Conservation (phyloP, 2,329 filamentous ascomycete genomes). For the Xylaria sp. region DNA sequence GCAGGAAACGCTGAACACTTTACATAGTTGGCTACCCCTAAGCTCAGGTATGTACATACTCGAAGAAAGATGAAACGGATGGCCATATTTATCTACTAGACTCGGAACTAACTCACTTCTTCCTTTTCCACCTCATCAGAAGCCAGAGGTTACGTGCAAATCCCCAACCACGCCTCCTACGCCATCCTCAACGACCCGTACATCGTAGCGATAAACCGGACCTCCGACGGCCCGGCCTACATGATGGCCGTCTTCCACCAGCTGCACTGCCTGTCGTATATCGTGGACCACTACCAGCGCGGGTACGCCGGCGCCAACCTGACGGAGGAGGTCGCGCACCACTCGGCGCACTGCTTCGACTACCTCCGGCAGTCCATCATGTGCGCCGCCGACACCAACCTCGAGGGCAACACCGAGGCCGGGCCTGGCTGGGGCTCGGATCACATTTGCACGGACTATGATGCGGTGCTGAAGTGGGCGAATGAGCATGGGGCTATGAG, state of each 20-base stretch:
- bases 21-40: conserved; percentile 53
- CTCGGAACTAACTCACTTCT: not conserved
- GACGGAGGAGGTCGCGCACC: conserved; percentile 51
- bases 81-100: not conserved
- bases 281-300: conserved; percentile 51
- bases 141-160: conserved; percentile 50
- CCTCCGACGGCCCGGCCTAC: conserved; percentile 51
- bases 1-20: conserved; percentile 48
- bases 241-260: conserved; percentile 56
- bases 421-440: conserved; percentile 53
- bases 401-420: conserved; percentile 53
- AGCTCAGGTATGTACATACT: conserved; percentile 45
- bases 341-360: conserved; percentile 55
- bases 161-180: conserved; percentile 47
- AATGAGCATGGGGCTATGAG: conserved; percentile 49
- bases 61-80: not conserved
- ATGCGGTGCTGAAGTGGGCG: conserved; percentile 52
- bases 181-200: conserved; percentile 48
- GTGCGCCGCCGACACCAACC: conserved; percentile 53
- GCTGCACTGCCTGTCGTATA: conserved; percentile 54
- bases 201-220: conserved; percentile 47
- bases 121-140: conserved; percentile 32
- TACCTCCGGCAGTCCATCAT: conserved; percentile 54
- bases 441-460: conserved; percentile 53
- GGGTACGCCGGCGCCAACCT: conserved; percentile 50